phyloP scores from a whole-genome alignment of 78 protist species.

The Protostelium mycophagum region DNA sequence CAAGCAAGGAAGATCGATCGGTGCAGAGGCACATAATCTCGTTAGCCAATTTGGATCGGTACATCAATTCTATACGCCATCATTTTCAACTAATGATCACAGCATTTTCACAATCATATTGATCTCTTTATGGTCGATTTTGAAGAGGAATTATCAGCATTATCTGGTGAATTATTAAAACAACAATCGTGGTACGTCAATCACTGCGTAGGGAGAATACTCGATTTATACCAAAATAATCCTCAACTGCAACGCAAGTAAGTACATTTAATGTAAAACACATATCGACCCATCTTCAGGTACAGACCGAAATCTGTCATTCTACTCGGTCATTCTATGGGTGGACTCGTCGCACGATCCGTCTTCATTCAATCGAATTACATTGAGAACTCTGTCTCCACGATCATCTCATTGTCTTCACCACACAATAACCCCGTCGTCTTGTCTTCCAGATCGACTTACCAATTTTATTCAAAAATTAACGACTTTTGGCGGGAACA shows the following conservation, averaged over 20 bases:
- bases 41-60: slow-evolving; percentile 3
- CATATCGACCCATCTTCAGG: slow-evolving; percentile 1
- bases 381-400: slow-evolving; percentile 42
- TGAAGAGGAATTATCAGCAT: slow-evolving; percentile 60
- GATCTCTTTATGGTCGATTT: slow-evolving; percentile 55
- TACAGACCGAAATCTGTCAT: slow-evolving; percentile 23
- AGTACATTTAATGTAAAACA: slow-evolving; percentile 15
- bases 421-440: slow-evolving; percentile 60
- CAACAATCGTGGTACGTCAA: slow-evolving; percentile 47
- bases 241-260: slow-evolving; percentile 5
- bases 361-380: slow-evolving; percentile 30
- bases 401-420: slow-evolving; percentile 47
- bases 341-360: slow-evolving; percentile 62
- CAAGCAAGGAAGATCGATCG: slow-evolving; percentile 48
- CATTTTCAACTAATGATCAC: background rate
- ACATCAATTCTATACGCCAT: slow-evolving; percentile 19
- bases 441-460: slow-evolving; percentile 28
- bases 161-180: slow-evolving; percentile 60
- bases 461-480: slow-evolving; percentile 20
- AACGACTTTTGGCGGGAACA: slow-evolving; percentile 45
- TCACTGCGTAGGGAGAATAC: slow-evolving; percentile 38
- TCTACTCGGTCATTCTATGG: slow-evolving; percentile 60
- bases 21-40: slow-evolving; percentile 25
- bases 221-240: slow-evolving; percentile 24
- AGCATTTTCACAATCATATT: slow-evolving; percentile 31